Evolutionary conservation across 1,284 basidiomycete genomes (phyloP).

Genomic region (Meira miltonrushii): DNA sequence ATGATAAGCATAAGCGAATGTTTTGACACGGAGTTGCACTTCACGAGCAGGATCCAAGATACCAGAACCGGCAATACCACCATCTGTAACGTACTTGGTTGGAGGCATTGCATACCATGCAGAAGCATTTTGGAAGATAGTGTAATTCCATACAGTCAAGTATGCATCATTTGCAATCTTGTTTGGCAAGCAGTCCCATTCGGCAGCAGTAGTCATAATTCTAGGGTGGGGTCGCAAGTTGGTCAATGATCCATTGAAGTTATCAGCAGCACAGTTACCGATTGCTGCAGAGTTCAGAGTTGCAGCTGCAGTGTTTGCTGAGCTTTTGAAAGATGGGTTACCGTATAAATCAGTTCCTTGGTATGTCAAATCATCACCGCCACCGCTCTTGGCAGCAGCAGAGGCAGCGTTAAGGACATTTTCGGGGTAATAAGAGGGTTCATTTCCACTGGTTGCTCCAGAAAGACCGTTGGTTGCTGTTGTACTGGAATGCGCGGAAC

Average conservation of each 20-base stretch:
- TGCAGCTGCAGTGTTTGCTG: constrained; percentile 6
- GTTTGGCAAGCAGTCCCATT: constrained; percentile 75
- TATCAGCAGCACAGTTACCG: constrained; percentile 5
- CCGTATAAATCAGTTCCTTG: constrained; percentile 63
- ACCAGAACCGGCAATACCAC: constrained; percentile 64
- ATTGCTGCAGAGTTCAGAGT: not conserved
- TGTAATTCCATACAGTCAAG: constrained; percentile 78
- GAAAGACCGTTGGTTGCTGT: constrained; percentile 31
- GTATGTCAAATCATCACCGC: constrained; percentile 65
- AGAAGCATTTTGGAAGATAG: constrained; percentile 83
- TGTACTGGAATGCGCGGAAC: constrained; percentile 52
- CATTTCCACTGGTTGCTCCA: constrained; percentile 8
- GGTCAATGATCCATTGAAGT: constrained; percentile 31
- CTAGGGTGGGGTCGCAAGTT: constrained; percentile 74
- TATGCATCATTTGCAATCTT: constrained; percentile 81
- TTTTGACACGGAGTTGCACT: constrained; percentile 84
- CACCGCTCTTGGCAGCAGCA: constrained; percentile 62
- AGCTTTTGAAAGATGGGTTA: constrained; percentile 80
- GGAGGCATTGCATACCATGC: constrained; percentile 61
- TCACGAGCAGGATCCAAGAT: constrained; percentile 87
- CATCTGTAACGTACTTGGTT: constrained; percentile 71
- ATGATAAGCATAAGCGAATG: constrained; percentile 82
- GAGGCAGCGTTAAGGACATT: constrained; percentile 57
- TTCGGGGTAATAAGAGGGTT: constrained; percentile 25
- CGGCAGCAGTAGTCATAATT: constrained; percentile 82